Base-by-base conservation (phyloP, 805 yeast genomes). In the Grigorovia transvaalensis region DNA sequence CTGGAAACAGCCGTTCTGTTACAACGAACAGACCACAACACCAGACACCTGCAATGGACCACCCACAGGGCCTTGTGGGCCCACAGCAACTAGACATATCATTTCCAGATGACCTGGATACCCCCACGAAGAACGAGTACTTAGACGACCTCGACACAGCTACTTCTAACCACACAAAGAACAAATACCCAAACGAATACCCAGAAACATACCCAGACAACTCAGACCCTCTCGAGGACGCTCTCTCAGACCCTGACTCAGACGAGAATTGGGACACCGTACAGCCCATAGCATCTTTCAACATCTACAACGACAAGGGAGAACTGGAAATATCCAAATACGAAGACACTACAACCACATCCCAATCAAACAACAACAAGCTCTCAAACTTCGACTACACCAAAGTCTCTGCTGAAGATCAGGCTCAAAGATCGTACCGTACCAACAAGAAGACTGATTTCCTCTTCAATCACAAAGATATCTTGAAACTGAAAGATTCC, bases 341-440 rank as follows among this genome's bases (percentile, higher is more conserved):
- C 35, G 35, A 38, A 38, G 15, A 9, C 17, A 38, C 3, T 38
- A 41, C 13, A 38, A 30, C 15, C 49, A 47, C 5, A 23, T 23
- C 27, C 6, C 27, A 6, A 23, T 4, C 27, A 6, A 47, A 45
- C 8, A 47, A 40, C 15, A 45, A 27, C 20, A 38, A 15, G 12
- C 8, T 12, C 17, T 3, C 12, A 13, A 54, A 54, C 1, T 77
- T 78, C 44, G 79, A 95, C 0, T 93, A 93, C 65, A 93, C 98
- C 0, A 84, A 95, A 60, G 84, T 93, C 9, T 88, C 88, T 30
- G 85, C 82, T 1, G 93, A 87, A 59, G 88, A 84, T 56, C 97
- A 93, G 63, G 88, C 89, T 8, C 83, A 83, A 19, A 80, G 82
- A 56, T 85, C 85, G 55, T 71, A 75, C 35, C 71, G 65, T 41